These are phyloP conservation scores for Crithidia sp. DNA, from an alignment of 208 protist species.

Conservation along the genomic window DNA sequence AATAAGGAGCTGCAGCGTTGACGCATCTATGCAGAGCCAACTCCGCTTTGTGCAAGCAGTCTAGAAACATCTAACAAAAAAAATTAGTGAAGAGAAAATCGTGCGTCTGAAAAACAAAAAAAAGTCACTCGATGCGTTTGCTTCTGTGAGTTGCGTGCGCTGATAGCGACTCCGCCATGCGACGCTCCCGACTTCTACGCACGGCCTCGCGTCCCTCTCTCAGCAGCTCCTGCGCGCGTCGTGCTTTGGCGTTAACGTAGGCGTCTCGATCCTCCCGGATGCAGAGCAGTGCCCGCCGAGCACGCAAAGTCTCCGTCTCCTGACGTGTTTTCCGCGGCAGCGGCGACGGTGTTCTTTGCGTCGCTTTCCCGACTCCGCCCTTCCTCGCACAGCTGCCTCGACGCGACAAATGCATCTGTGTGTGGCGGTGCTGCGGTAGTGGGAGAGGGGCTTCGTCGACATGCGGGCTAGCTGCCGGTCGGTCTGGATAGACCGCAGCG, in stretches of 20 bases:
- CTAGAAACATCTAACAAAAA: neutral
- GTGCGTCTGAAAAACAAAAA: neutral
- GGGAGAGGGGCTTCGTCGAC: too few species aligned
- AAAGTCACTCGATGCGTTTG: neutral
- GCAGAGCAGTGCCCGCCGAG: slow-evolving; percentile 17
- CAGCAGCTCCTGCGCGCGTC: slow-evolving; percentile 30
- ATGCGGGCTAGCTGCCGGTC: too few species aligned
- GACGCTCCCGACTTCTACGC: slow-evolving; percentile 15
- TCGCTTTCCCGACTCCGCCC: too few species aligned
- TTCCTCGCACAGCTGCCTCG: too few species aligned
- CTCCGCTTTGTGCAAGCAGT: neutral
- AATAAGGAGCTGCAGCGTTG: neutral
- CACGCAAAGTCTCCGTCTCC: slow-evolving; percentile 13
- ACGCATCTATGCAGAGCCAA: neutral
- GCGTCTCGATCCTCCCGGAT: slow-evolving; percentile 29
- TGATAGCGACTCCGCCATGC: slow-evolving; percentile 4
- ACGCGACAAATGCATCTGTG: too few species aligned
- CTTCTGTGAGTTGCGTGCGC: neutral
- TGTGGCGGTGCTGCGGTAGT: too few species aligned
- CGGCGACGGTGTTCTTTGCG: neutral
- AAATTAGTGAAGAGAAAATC: neutral
- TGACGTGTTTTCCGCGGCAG: slow-evolving; percentile 1
- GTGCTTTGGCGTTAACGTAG: slow-evolving; percentile 29
- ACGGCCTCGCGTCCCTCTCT: slow-evolving; percentile 18
- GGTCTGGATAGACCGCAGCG: too few species aligned